Percentiles rank a stretch among this genome's conserved stretches.
These are phyloP conservation scores for Talaromyces verruculosus DNA, from an alignment of 2,329 filamentous ascomycete species.

Conservation along the genomic window DNA sequence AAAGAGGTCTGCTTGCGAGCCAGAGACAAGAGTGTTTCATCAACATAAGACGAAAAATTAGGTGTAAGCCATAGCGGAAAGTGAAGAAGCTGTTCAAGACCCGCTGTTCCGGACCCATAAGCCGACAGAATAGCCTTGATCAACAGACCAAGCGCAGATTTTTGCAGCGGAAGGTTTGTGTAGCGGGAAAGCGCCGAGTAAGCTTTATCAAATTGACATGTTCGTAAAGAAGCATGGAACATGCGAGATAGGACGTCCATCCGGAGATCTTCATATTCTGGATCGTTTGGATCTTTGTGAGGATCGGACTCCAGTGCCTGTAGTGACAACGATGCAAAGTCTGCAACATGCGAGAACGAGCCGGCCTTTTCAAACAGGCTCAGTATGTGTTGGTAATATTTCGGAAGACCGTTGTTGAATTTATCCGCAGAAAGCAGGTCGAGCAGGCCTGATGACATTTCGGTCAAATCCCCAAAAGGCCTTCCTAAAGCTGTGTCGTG, in stretches of 20 bases:
- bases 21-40: slow-evolving; percentile 71
- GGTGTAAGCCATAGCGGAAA: slow-evolving; percentile 67
- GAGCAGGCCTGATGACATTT: slow-evolving; percentile 62
- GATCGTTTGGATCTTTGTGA: slow-evolving; percentile 33
- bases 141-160: slow-evolving; percentile 68
- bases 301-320: slow-evolving; percentile 55
- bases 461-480: slow-evolving; percentile 45
- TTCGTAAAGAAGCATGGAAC: slow-evolving; percentile 78
- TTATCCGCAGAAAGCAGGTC: slow-evolving; percentile 69
- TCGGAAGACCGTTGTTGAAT: slow-evolving; percentile 71
- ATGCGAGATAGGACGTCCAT: slow-evolving; percentile 77
- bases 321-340: slow-evolving; percentile 76
- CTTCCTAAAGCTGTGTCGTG: slow-evolving; percentile 42
- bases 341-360: slow-evolving; percentile 75
- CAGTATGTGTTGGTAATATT: slow-evolving; percentile 85
- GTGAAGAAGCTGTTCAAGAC: slow-evolving; percentile 63
- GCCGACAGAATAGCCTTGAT: slow-evolving; percentile 48
- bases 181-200: slow-evolving; percentile 76
- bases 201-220: slow-evolving; percentile 76
- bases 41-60: slow-evolving; percentile 73
- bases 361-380: slow-evolving; percentile 76
- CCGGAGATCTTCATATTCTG: slow-evolving; percentile 48
- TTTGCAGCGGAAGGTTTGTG: slow-evolving; percentile 69
- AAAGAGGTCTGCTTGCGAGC: slow-evolving; percentile 69
- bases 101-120: slow-evolving; percentile 40